Evolutionary conservation across 208 protist species (phyloP).

Genomic region (Herpetomonas tarakana): DNA sequence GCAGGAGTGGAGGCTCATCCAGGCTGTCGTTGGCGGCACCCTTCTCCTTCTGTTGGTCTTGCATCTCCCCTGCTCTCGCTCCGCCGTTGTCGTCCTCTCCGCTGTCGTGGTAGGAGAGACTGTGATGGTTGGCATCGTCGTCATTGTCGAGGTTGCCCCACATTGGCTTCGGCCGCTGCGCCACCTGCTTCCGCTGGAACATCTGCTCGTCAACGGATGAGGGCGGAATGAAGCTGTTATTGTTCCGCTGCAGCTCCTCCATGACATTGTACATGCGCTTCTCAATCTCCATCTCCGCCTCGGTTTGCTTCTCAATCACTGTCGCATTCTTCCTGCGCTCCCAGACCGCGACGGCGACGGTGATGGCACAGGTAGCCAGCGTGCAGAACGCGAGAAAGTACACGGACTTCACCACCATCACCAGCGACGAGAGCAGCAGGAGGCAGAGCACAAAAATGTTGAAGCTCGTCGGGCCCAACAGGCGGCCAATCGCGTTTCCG

Average conservation of each 20-base stretch:
- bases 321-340: slow-evolving; percentile 40
- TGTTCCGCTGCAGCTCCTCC: slow-evolving; percentile 48
- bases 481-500: slow-evolving; percentile 37
- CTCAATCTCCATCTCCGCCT: slow-evolving; percentile 52
- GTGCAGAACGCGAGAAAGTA: slow-evolving; percentile 22
- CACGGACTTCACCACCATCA: slow-evolving; percentile 32
- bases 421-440: slow-evolving; percentile 42
- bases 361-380: slow-evolving; percentile 27
- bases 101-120: too few species aligned
- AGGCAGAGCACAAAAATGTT: slow-evolving; percentile 51
- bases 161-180: slow-evolving; percentile 20
- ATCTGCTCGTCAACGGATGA: slow-evolving; percentile 5
- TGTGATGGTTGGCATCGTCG: too few species aligned
- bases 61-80: neutral
- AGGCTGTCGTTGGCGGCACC: neutral
- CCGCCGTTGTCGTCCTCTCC: too few species aligned
- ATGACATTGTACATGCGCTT: slow-evolving; percentile 46
- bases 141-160: slow-evolving; percentile 42
- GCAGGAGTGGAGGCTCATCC: slow-evolving; percentile 6
- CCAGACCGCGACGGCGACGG: slow-evolving; percentile 21
- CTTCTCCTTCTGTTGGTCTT: neutral
- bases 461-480: slow-evolving; percentile 51
- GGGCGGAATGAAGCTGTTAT: slow-evolving; percentile 25
- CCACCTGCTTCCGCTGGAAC: slow-evolving; percentile 17
- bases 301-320: slow-evolving; percentile 38